A percentile compares a stretch with the other conserved stretches of the same genome.
These are phyloP conservation scores for Penicillium sp. DNA, from an alignment of 2,329 filamentous ascomycete species.

Conservation along the genomic window DNA sequence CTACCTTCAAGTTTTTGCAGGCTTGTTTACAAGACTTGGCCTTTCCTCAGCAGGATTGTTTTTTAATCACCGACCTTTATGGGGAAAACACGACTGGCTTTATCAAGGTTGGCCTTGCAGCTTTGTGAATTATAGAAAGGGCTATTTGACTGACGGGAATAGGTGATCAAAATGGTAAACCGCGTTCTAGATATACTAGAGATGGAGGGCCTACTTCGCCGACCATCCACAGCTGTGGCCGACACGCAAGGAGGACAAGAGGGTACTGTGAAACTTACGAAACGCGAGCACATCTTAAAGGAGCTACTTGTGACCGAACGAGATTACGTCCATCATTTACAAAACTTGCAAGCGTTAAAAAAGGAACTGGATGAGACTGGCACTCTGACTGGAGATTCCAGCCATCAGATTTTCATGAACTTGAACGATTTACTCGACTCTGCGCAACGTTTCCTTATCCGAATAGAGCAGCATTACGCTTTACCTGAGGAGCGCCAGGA, in stretches of 20 bases:
- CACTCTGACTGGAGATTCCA: conserved; percentile 79
- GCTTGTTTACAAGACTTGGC: conserved; percentile 79
- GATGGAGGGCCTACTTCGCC: conserved; percentile 69
- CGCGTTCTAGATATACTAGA: conserved; percentile 84
- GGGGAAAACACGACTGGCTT: conserved; percentile 95
- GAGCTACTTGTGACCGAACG: conserved; percentile 93
- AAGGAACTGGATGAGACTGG: conserved; percentile 84
- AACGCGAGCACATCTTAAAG: conserved; percentile 83
- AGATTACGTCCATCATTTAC: conserved; percentile 95
- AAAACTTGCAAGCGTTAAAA: conserved; percentile 89
- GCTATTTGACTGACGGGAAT: conserved; percentile 2
- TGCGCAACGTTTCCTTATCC: conserved; percentile 89
- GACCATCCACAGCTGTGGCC: conserved; percentile 51
- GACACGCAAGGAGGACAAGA: conserved; percentile 44
- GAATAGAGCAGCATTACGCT: conserved; percentile 91
- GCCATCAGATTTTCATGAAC: conserved; percentile 95
- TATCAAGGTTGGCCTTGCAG: conserved; percentile 65
- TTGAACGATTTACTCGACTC: conserved; percentile 93
- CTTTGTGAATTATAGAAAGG: background rate
- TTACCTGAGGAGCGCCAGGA: conserved; percentile 72
- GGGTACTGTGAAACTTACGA: conserved; percentile 55
- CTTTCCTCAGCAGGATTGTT: conserved; percentile 76
- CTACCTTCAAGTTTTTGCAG: conserved; percentile 88
- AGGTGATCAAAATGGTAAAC: conserved; percentile 90
- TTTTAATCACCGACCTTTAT: conserved; percentile 87